Conservation (phyloP, 768 basidiomycete genomes). For the Mrakia gelida region DNA sequence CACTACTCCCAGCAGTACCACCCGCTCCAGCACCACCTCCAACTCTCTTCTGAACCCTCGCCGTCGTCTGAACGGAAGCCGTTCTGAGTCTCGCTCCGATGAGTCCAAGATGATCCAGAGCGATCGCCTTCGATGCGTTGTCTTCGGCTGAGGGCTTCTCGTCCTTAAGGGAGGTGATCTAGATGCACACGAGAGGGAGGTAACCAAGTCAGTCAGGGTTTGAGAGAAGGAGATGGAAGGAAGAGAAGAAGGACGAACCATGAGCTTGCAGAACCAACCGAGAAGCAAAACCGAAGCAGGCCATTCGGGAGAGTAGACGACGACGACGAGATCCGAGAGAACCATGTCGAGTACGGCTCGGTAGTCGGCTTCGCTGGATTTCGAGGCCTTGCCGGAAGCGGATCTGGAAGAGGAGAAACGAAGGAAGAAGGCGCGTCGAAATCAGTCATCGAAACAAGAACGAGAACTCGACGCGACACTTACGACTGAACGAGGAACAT, state of each 20-base stretch:
- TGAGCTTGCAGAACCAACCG: slow-evolving; percentile 71
- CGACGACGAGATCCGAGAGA: slow-evolving; percentile 77
- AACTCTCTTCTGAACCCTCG: not conserved
- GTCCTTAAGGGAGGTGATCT: slow-evolving; percentile 82
- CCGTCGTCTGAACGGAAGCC: not conserved
- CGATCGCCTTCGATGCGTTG: slow-evolving; percentile 81
- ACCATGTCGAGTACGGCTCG: slow-evolving; percentile 86
- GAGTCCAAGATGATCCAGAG: slow-evolving; percentile 88
- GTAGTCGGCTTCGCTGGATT: slow-evolving; percentile 92
- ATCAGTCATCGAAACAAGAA: not conserved
- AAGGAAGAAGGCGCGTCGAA: not conserved
- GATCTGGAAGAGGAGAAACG: slow-evolving; percentile 51
- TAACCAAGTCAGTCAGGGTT: slow-evolving; percentile 1
- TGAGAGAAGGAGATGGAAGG: not conserved
- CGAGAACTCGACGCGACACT: not conserved
- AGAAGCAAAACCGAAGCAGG: slow-evolving; percentile 82
- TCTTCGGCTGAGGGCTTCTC: slow-evolving; percentile 66
- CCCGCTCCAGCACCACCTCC: not conserved
- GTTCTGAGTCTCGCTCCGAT: slow-evolving; percentile 74
- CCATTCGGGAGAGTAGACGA: slow-evolving; percentile 96
- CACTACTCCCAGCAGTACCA: not conserved
- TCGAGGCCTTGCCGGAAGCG: slow-evolving; percentile 67
- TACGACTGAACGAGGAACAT: slow-evolving; percentile 28
- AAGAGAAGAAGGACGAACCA: slow-evolving; percentile 54
- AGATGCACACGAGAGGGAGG: not conserved